phyloP scores from a whole-genome alignment of 2,329 filamentous ascomycete species.

The Elsinoe australis region DNA sequence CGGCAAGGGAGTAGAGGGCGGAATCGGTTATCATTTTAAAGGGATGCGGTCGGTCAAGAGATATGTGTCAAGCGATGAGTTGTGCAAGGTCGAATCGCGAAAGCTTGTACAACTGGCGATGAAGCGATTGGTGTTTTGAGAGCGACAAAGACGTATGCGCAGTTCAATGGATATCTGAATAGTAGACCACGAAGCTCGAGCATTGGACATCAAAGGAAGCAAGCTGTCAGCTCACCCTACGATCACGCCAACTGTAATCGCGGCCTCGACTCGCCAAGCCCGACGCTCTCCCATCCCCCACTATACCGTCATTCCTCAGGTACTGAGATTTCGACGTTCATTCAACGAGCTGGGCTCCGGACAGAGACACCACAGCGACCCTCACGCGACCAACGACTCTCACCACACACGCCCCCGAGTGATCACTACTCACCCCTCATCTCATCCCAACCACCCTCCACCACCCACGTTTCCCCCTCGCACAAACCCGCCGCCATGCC shows the following conservation, averaged over 20 bases:
- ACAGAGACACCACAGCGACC: constrained; percentile 8
- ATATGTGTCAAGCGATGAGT: no score
- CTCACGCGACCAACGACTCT: constrained; percentile 1
- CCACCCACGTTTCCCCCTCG: neutral
- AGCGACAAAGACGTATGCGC: no score
- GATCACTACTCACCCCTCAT: neutral
- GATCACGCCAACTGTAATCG: neutral
- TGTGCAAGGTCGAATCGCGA: no score
- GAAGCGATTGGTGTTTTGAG: no score
- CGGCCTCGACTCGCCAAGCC: constrained; percentile 1
- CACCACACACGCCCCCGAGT: neutral
- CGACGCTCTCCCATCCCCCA: constrained; percentile 2
- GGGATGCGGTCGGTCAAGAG: no score
- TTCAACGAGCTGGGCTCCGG: constrained; percentile 15
- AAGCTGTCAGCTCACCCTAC: constrained; percentile 2
- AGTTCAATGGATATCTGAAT: no score
- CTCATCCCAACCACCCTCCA: neutral
- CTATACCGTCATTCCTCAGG: constrained; percentile 13
- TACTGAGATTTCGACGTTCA: constrained; percentile 5
- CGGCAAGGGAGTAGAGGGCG: constrained; percentile 82
- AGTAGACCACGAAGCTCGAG: no score
- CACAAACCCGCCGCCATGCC: constrained; percentile 52
- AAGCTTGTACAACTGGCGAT: no score
- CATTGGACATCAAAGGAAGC: constrained; percentile 11
- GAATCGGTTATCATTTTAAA: constrained; percentile 85